A percentile compares a stretch with the other conserved stretches of the same genome.
Conservation (phyloP, 257 asterid genomes). For the Mentha longifolia region DNA sequence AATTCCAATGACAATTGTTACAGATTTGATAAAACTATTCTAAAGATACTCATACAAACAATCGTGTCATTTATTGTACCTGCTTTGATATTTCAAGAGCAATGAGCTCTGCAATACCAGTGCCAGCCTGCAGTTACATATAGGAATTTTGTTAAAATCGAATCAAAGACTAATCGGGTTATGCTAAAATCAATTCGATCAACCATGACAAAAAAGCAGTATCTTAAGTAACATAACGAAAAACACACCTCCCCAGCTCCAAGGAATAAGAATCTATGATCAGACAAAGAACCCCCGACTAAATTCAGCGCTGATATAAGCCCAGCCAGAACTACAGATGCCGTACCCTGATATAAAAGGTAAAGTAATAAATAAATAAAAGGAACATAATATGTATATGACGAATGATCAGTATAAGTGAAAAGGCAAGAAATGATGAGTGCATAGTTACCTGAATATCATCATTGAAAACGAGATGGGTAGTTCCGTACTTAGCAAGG, state of each 20-base stretch:
- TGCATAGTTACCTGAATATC: conserved; percentile 75
- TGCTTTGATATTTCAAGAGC: conserved; percentile 98
- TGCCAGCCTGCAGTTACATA: conserved; percentile 74
- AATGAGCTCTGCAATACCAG: conserved; percentile 97
- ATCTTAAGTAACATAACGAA: conserved; percentile 14
- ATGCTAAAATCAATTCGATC: neutral
- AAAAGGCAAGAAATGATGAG: neutral
- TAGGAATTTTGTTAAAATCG: neutral
- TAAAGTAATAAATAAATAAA: neutral
- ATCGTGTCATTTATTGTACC: conserved; percentile 42
- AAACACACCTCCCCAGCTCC: conserved; percentile 93
- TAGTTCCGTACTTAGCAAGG: conserved; percentile 82
- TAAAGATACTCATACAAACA: neutral
- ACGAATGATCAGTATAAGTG: neutral
- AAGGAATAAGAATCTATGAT: conserved; percentile 86
- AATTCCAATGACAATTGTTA: conserved; percentile 22
- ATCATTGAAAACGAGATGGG: conserved; percentile 93
- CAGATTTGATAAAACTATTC: neutral
- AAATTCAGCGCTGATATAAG: conserved; percentile 76
- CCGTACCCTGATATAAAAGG: conserved; percentile 71
- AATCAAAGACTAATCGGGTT: neutral
- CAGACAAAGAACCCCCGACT: conserved; percentile 85
- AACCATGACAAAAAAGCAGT: neutral
- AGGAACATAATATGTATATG: neutral
- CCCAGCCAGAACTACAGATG: conserved; percentile 96